Evolutionary conservation across 805 yeast genomes (phyloP).

Genomic region (Limtongia smithiae): DNA sequence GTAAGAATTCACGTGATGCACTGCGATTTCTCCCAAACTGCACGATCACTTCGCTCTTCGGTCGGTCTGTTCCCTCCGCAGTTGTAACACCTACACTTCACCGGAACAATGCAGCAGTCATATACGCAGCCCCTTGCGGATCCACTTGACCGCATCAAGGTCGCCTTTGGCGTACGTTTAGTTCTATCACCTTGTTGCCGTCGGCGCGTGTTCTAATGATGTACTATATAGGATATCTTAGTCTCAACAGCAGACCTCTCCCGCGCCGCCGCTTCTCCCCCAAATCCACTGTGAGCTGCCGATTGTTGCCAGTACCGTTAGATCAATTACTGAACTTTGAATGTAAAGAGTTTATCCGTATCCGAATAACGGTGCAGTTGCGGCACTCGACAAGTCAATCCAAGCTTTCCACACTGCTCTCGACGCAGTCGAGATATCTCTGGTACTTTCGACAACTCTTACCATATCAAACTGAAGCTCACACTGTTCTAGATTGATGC

Average conservation of each 20-base stretch:
- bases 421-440: constrained; percentile 16
- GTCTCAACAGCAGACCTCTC: constrained; percentile 17
- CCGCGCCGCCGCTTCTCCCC: constrained; percentile 4
- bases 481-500: constrained; percentile 12
- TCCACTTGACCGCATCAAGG: constrained; percentile 1
- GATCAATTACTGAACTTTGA: background rate
- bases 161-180: constrained; percentile 14
- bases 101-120: no score
- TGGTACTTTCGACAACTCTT: no score
- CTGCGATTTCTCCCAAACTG: no score
- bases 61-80: no score
- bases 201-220: no score
- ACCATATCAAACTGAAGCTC: no score
- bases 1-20: no score
- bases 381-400: constrained; percentile 4
- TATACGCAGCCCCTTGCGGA: constrained; percentile 1
- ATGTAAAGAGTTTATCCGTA: constrained; percentile 14
- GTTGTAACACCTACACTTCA: no score
- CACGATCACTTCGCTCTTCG: no score
- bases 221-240: constrained; percentile 14
- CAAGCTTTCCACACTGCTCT: constrained; percentile 13
- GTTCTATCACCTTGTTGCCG: background rate
- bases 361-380: background rate
- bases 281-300: constrained; percentile 18
- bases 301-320: no score